Evolutionary conservation across 495 filamentous ascomycete genomes (phyloP).

Genomic region (Neurospora hispaniola): DNA sequence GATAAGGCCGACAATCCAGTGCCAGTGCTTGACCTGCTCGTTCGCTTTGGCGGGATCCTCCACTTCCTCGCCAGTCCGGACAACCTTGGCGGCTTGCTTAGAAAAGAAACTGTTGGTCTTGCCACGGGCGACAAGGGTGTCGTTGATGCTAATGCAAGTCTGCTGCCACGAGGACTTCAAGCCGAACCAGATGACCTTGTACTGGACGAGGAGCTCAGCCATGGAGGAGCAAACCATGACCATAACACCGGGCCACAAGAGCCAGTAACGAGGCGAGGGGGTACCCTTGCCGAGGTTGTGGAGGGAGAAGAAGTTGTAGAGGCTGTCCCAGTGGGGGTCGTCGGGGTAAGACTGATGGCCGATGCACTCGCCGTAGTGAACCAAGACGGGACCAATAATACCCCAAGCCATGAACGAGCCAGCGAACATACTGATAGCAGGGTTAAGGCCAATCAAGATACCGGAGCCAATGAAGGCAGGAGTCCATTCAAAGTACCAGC

Average conservation of each 20-base stretch:
- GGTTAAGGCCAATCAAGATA: constrained; percentile 56
- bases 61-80: constrained; percentile 19
- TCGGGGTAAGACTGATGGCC: constrained; percentile 31
- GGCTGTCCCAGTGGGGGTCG: constrained; percentile 41
- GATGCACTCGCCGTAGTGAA: constrained; percentile 42
- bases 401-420: constrained; percentile 54
- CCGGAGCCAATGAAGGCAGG: constrained; percentile 58
- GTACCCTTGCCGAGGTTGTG: constrained; percentile 28
- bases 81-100: constrained; percentile 23
- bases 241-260: constrained; percentile 58
- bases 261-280: constrained; percentile 54
- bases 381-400: constrained; percentile 51
- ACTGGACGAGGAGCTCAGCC: constrained; percentile 51
- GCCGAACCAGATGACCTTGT: constrained; percentile 46
- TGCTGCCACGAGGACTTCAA: constrained; percentile 40
- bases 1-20: constrained; percentile 46
- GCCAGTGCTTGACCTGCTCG: constrained; percentile 52
- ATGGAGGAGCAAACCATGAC: constrained; percentile 53
- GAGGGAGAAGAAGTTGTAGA: constrained; percentile 42
- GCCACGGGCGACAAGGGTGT: constrained; percentile 25
- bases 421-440: constrained; percentile 50
- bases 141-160: constrained; percentile 33
- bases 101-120: constrained; percentile 38
- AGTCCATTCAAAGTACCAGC: constrained; percentile 54
- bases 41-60: constrained; percentile 42